Percentiles rank a stretch among this genome's conserved stretches.
Evolutionary conservation across 805 yeast species (phyloP).

Genomic region (Candida maesae): DNA sequence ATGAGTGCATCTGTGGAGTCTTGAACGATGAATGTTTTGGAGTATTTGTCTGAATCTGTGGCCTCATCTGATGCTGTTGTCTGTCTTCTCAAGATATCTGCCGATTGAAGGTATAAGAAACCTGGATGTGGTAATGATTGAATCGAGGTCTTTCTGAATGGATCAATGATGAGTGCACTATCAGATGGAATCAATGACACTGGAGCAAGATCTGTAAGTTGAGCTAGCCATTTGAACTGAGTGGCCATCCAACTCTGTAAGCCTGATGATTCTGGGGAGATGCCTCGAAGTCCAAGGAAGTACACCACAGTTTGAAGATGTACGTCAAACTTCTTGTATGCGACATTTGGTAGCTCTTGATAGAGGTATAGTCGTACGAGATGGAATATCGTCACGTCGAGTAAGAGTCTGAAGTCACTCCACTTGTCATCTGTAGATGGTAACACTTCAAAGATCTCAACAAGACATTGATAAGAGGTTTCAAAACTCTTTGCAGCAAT

Average conservation of each 20-base stretch:
- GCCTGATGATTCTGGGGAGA: slow-evolving; percentile 27
- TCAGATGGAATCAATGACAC: slow-evolving; percentile 36
- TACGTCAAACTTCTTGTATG: slow-evolving; percentile 58
- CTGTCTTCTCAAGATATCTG: slow-evolving; percentile 28
- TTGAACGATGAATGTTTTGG: slow-evolving; percentile 1
- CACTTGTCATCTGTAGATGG: slow-evolving; percentile 30
- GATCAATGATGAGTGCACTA: slow-evolving; percentile 30
- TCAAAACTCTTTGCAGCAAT: slow-evolving; percentile 48
- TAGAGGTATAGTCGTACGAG: slow-evolving; percentile 59
- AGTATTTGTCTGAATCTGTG: slow-evolving; percentile 13
- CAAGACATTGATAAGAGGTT: slow-evolving; percentile 47
- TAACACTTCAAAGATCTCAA: slow-evolving; percentile 35
- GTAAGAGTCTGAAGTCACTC: slow-evolving; percentile 43
- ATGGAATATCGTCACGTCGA: slow-evolving; percentile 62
- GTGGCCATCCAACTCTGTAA: slow-evolving; percentile 50
- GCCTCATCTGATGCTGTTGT: too few relatives aligned
- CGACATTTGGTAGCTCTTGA: slow-evolving; percentile 51
- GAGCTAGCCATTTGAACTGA: slow-evolving; percentile 68
- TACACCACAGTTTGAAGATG: slow-evolving; percentile 54
- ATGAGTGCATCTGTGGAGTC: slow-evolving; percentile 19
- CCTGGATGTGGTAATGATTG: slow-evolving; percentile 42
- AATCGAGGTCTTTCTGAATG: slow-evolving; percentile 23
- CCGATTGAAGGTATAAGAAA: slow-evolving; percentile 38
- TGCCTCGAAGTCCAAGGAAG: slow-evolving; percentile 30
- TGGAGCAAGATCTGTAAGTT: slow-evolving; percentile 49